These are phyloP conservation scores for Pelargonium nanum DNA, from an alignment of 345 rosid species.

Conservation along the genomic window DNA sequence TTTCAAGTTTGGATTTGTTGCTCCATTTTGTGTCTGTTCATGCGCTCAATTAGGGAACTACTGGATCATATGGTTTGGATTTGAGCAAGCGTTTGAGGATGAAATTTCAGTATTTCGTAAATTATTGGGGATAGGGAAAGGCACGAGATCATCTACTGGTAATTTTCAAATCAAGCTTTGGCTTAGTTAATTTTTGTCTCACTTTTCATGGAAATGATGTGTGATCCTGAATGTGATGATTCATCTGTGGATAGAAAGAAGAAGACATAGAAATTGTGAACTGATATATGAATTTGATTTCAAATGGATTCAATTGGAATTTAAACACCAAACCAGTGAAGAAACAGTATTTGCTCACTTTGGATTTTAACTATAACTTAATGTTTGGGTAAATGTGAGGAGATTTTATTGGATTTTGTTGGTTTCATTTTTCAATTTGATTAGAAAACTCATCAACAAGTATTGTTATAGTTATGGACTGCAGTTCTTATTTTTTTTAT, in stretches of 20 bases:
- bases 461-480: neutral
- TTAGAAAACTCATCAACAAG: neutral
- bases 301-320: neutral
- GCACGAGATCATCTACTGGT: neutral
- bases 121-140: neutral
- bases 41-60: neutral
- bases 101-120: neutral
- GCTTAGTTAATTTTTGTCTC: neutral
- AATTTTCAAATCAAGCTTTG: neutral
- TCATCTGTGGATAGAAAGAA: neutral
- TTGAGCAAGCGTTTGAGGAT: neutral
- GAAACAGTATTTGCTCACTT: neutral
- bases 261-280: neutral
- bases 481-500: neutral
- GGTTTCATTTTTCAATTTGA: neutral
- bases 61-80: neutral
- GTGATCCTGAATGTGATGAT: neutral
- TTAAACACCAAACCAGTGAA: neutral
- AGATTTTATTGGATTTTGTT: neutral
- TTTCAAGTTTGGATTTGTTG: neutral
- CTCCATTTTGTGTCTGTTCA: neutral
- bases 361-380: neutral
- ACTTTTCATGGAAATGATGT: neutral
- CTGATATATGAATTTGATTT: too few relatives aligned
- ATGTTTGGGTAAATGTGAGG: neutral